Base-by-base conservation (phyloP, 305 asterid genomes). In the Fraxinus albicans region DNA sequence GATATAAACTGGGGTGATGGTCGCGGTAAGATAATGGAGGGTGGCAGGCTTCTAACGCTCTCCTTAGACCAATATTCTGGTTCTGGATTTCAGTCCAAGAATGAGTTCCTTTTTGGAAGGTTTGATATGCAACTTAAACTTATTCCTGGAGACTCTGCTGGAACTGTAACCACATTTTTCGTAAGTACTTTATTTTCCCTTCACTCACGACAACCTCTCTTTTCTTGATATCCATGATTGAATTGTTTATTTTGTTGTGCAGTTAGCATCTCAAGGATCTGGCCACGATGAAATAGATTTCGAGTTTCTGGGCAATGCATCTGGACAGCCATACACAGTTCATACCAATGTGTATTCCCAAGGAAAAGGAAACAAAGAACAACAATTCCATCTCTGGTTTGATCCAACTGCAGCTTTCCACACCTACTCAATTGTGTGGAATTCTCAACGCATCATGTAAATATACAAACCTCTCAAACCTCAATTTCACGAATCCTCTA, bases 281-380 rank as follows among this genome's bases (percentile, higher is more conserved):
- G 90, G 88, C 6, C 94, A 92, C n/a, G 92, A 91, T 7, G 93
- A 92, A 60, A 88, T 92, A 1, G 93, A 92, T 81, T 91, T 91
- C 2, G 92, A 91, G 84, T 92, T 91, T 44, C 19, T 88, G n/a
- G 94, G 94, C 0, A 92, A 92, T 36, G n/a, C 78, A 0, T 75
- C 77, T 0, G 94, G 96, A 0, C 79, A 87, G 5, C 91, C 94
- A 0, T 92, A 91, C 81, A 92, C 94, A 0, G 79, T 92, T 8
- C 92, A 89, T 31, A 91, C 94, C 6, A 91, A 92, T 5, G 92
- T 91, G 1, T 92, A 86, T 19, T 79, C 94, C 0, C 88, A 86
- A 63, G 96, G 96, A 0, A 81, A 86, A 63, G 96, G 96, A 0
- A 81, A 87, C 21, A 92, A 88, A 33, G 96, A 92, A 83, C 93